A percentile compares a stretch with the other conserved stretches of the same genome.
phyloP scores from a whole-genome alignment of 148 eudicot genomes.

The Rheum nobile region DNA sequence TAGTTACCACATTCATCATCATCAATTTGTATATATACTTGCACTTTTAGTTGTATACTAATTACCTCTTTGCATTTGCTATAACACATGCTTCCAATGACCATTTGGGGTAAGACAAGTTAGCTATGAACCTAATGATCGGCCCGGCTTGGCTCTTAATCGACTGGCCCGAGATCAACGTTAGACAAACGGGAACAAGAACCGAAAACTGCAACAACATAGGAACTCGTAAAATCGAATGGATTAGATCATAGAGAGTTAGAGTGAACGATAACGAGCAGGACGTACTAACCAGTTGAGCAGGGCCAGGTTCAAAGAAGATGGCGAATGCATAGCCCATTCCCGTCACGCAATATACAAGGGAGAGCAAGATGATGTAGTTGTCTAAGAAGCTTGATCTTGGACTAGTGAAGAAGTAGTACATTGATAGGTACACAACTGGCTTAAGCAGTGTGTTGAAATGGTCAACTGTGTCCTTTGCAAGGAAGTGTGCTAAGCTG shows the following conservation, averaged over 20 bases:
- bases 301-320: conserved; percentile 28
- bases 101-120: conserved; percentile 58
- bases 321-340: conserved; percentile 41
- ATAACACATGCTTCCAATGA: conserved; percentile 62
- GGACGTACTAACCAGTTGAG: conserved; percentile 35
- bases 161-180: conserved; percentile 41
- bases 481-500: conserved; percentile 35
- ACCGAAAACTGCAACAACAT: conserved; percentile 31
- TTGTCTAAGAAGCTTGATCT: conserved; percentile 23
- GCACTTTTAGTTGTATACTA: no score
- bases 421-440: conserved; percentile 36
- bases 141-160: conserved; percentile 8
- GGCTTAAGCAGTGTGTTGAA: conserved; percentile 34
- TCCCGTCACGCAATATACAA: conserved; percentile 42
- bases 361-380: conserved; percentile 26
- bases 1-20: no score
- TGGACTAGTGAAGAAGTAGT: conserved; percentile 44
- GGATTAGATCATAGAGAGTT: no score
- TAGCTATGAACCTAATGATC: conserved; percentile 22
- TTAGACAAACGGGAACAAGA: conserved; percentile 45
- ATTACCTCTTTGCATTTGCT: conserved; percentile 57
- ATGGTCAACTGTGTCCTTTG: conserved; percentile 43
- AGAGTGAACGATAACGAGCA: no score
- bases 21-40: no score
- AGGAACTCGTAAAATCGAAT: no score